Conservation (phyloP, 306 rosid genomes). For the Pyrus pyrifolia region DNA sequence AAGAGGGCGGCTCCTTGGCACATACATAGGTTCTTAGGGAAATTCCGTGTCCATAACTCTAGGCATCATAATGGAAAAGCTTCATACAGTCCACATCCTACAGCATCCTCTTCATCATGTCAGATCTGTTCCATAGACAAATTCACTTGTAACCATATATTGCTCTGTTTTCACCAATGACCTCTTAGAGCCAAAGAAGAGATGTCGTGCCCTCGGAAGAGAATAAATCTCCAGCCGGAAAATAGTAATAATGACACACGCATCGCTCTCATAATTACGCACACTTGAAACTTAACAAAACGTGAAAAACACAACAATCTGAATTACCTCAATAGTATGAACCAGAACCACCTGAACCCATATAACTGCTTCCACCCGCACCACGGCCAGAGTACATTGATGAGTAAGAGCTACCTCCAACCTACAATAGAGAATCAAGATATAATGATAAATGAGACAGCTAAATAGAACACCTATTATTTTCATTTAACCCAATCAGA, state of each 20-base stretch:
- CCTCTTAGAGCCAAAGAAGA: constrained; percentile 32
- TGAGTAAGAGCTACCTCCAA: constrained; percentile 72
- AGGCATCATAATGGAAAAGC: constrained; percentile 46
- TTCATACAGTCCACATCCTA: constrained; percentile 52
- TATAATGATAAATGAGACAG: background rate
- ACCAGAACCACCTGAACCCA: constrained; percentile 73
- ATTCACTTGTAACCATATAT: constrained; percentile 52
- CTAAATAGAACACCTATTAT: background rate
- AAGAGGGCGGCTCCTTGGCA: constrained; percentile 21
- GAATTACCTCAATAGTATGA: constrained; percentile 83
- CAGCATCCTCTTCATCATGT: constrained; percentile 58
- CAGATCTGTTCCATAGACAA: constrained; percentile 76
- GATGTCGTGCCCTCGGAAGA: constrained; percentile 32
- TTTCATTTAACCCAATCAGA: background rate
- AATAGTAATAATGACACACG: constrained; percentile 1
- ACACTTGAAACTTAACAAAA: background rate
- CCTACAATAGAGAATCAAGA: constrained; percentile 34
- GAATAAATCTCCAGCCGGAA: constrained; percentile 22
- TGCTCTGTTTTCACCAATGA: constrained; percentile 48
- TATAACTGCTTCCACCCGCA: constrained; percentile 66
- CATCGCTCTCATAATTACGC: background rate
- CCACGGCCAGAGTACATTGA: constrained; percentile 73
- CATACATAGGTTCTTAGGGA: constrained; percentile 24
- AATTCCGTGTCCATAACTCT: constrained; percentile 43
- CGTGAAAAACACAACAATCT: background rate